A percentile compares a stretch with the other conserved stretches of the same genome.
phyloP scores from a whole-genome alignment of 768 basidiomycete species.

The Mycena galopus region DNA sequence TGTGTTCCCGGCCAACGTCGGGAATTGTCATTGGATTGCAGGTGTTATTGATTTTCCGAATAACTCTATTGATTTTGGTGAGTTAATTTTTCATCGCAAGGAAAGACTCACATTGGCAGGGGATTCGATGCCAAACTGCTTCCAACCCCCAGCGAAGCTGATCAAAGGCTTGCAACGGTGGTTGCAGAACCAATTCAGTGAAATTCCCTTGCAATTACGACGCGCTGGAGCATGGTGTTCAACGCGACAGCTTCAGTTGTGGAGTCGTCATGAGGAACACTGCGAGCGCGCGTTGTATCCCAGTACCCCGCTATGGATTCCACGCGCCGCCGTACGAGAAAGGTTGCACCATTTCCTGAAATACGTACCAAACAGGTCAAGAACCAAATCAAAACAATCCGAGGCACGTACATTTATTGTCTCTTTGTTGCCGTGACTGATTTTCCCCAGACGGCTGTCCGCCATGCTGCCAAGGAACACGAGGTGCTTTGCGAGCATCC shows the following conservation, averaged over 20 bases:
- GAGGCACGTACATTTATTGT: not conserved
- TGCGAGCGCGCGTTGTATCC: not conserved
- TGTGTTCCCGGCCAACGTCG: conserved; percentile 14
- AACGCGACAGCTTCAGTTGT: not conserved
- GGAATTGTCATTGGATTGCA: conserved; percentile 8
- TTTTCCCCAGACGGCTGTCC: not conserved
- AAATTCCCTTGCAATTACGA: not conserved
- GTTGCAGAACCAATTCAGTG: too few species aligned
- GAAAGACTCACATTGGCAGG: too few species aligned
- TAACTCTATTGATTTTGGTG: conserved; percentile 3
- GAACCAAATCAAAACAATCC: not conserved
- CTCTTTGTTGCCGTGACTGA: not conserved
- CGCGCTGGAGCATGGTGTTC: conserved; percentile 1
- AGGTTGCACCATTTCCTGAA: too few species aligned
- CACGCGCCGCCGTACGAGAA: too few species aligned
- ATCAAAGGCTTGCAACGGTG: too few species aligned
- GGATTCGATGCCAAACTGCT: too few species aligned
- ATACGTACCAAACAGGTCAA: not conserved
- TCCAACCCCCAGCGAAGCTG: too few species aligned
- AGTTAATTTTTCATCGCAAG: not conserved
- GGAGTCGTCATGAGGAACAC: not conserved
- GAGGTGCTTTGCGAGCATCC: not conserved
- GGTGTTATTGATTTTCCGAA: conserved; percentile 4
- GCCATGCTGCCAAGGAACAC: not conserved
- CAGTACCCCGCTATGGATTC: too few species aligned